Base-by-base conservation (phyloP, 169 alveolate species). In the Pseudocohnilembus persalinus region DNA sequence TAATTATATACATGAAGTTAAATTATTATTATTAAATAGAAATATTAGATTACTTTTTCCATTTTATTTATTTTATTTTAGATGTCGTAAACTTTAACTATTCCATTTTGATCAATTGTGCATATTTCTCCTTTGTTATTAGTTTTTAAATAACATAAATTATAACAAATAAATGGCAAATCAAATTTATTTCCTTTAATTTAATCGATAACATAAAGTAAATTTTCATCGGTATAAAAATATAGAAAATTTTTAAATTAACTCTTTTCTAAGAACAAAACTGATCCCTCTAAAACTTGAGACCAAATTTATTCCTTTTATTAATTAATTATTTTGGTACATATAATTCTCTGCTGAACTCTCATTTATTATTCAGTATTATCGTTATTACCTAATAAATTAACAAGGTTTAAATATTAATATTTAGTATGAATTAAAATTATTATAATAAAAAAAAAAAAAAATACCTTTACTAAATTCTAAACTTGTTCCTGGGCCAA, bases 111-210 rank as follows among this genome's bases (percentile, higher is more conserved):
- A 1, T 63, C 34, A 20, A 77, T 31, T 26, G 74, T 77, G 74
- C 34, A 33, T 33, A 77, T 33, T 77, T 77, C 0, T 1, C 63
- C 63, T 31, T 33, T 31, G 16, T 77, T 77, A 33, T 33, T 77
- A 11, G 63, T 24, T 25, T 33, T 31, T 1, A 77, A 20, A 33
- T 68, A 77, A 72, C 82, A 77, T 1, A 77, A 1, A 26, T 27
- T 77, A 1, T 63, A 72, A 24, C 29, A 28, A 16, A 77, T n/a
- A 25, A 77, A 33, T 0, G 82, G 82, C 20, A 77, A 31, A 1
- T 77, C 82, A 25, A 63, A 33, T 77, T 72, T 77, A 31, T 72
- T 31, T 20, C 82, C 82, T 31, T 77, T 77, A 31, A 75, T 25
- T 0, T 63, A 77, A 24, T 77, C 63, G 0, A 77, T 31, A 27